phyloP scores from a whole-genome alignment of 495 filamentous ascomycete species.

The Podospora tetraspora region DNA sequence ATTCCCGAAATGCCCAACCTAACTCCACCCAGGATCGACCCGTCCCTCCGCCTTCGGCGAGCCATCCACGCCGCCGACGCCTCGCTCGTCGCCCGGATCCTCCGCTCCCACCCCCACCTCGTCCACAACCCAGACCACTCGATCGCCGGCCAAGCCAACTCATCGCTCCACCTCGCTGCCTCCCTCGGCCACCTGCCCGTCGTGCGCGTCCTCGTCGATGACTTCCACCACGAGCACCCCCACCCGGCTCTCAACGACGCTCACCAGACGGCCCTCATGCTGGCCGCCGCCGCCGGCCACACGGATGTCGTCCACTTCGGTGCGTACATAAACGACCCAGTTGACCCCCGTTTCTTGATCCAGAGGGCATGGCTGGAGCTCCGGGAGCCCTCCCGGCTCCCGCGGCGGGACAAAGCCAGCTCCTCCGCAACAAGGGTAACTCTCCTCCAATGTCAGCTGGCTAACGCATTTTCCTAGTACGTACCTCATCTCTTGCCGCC shows the following conservation, averaged over 20 bases:
- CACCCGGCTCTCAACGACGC: conserved; percentile 63
- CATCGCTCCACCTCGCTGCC: conserved; percentile 70
- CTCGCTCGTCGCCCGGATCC: conserved; percentile 64
- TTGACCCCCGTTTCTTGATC: too few species aligned
- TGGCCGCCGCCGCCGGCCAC: conserved; percentile 54
- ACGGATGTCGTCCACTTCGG: conserved; percentile 54
- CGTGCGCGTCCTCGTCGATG: conserved; percentile 45
- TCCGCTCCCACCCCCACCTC: conserved; percentile 58
- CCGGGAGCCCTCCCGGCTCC: too few species aligned
- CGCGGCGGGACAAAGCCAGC: too few species aligned
- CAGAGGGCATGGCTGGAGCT: too few species aligned
- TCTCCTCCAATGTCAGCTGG: too few species aligned
- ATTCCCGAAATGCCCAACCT: background rate
- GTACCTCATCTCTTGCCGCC: too few species aligned
- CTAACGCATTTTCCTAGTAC: too few species aligned
- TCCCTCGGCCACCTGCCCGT: conserved; percentile 61
- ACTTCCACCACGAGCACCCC: conserved; percentile 51
- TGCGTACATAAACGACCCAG: too few species aligned
- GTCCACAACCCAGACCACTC: conserved; percentile 69
- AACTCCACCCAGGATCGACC: conserved; percentile 54
- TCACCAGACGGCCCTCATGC: conserved; percentile 65
- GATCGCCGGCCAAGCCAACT: conserved; percentile 54
- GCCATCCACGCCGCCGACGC: conserved; percentile 70
- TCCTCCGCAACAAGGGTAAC: too few species aligned
- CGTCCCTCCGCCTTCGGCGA: conserved; percentile 59